These are phyloP conservation scores for Galeopsis tetrahit DNA, from an alignment of 257 asterid genomes.

Conservation along the genomic window DNA sequence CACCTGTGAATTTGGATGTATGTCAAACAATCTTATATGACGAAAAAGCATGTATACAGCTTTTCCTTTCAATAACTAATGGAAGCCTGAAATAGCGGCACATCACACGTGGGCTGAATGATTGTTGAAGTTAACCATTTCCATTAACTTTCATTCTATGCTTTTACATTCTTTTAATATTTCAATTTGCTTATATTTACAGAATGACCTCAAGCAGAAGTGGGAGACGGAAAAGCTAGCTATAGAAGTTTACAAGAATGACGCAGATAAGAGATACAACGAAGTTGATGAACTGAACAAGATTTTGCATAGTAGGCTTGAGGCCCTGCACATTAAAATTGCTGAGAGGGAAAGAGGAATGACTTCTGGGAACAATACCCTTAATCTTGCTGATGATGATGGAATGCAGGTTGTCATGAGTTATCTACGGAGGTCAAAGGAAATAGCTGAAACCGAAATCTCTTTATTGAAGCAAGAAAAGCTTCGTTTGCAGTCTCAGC, in stretches of 20 bases:
- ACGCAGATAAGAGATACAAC: slow-evolving; percentile 70
- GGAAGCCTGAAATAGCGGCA: background rate
- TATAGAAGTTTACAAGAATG: slow-evolving; percentile 71
- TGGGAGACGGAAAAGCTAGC: slow-evolving; percentile 76
- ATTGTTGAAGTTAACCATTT: background rate
- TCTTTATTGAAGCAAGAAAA: slow-evolving; percentile 86
- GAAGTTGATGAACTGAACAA: slow-evolving; percentile 90
- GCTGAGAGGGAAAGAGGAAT: slow-evolving; percentile 84
- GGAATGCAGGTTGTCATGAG: slow-evolving; percentile 80
- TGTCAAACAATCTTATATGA: background rate
- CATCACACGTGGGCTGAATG: background rate
- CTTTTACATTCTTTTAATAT: background rate
- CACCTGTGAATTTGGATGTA: background rate
- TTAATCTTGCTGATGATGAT: slow-evolving; percentile 56
- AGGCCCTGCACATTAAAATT: slow-evolving; percentile 79
- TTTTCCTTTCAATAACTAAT: background rate
- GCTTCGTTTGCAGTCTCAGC: slow-evolving; percentile 84
- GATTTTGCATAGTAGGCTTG: slow-evolving; percentile 77
- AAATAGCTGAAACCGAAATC: slow-evolving; percentile 89
- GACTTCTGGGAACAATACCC: slow-evolving; percentile 62
- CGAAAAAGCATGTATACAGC: background rate
- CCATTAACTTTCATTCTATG: background rate
- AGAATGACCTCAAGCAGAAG: slow-evolving; percentile 74
- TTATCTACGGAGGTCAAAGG: slow-evolving; percentile 91
- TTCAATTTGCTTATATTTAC: slow-evolving; percentile 27